A percentile compares a stretch with the other conserved stretches of the same genome.
These are phyloP conservation scores for Trichoderma gamsii DNA, from an alignment of 495 filamentous ascomycete species.

Conservation along the genomic window DNA sequence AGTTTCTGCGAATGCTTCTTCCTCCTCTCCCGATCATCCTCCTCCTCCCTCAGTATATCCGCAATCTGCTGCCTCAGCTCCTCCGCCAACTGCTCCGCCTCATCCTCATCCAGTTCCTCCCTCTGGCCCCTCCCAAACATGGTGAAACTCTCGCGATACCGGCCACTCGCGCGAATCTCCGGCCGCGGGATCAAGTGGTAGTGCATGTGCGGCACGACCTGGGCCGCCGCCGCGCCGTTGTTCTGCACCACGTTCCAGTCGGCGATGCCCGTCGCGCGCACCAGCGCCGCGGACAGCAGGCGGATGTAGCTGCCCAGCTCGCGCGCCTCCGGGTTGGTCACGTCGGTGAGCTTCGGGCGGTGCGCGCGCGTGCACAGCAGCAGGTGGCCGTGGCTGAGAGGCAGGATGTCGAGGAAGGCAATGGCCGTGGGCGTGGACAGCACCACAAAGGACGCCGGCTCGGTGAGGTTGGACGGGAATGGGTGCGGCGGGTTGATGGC, in stretches of 20 bases:
- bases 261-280: slow-evolving; percentile 53
- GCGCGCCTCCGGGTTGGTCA: slow-evolving; percentile 46
- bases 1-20: neutral
- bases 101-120: slow-evolving; percentile 81
- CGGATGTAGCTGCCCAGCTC: slow-evolving; percentile 70
- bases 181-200: slow-evolving; percentile 85
- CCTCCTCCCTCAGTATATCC: slow-evolving; percentile 44
- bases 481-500: slow-evolving; percentile 31
- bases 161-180: slow-evolving; percentile 38
- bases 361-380: slow-evolving; percentile 69
- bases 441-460: slow-evolving; percentile 56
- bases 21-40: slow-evolving; percentile 26
- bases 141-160: slow-evolving; percentile 52
- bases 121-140: slow-evolving; percentile 84
- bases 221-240: slow-evolving; percentile 80
- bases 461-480: slow-evolving; percentile 29
- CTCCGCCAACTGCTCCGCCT: slow-evolving; percentile 57
- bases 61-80: slow-evolving; percentile 57
- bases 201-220: slow-evolving; percentile 86
- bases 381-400: slow-evolving; percentile 70
- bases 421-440: slow-evolving; percentile 66
- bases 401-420: slow-evolving; percentile 89
- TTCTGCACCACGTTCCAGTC: slow-evolving; percentile 96
- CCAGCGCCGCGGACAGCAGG: slow-evolving; percentile 64
- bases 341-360: slow-evolving; percentile 63